Base-by-base conservation (phyloP, 1,139 yeast species). In the Yamadazyma friedrichii region DNA sequence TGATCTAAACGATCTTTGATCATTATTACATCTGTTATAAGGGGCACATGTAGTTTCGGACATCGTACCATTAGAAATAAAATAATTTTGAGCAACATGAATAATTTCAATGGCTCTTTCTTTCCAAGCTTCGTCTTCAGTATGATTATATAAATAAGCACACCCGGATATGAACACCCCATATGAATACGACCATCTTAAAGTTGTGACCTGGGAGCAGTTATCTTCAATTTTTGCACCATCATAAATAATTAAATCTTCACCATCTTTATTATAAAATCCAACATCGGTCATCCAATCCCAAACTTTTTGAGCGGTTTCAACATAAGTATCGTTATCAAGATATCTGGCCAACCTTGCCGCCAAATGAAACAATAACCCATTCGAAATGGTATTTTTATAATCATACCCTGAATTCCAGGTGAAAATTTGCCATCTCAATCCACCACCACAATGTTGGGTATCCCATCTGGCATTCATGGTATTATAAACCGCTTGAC, bases 361-460 rank as follows among this genome's bases (percentile, higher is more conserved):
- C 24, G 87, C 88, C 39, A 87, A 60, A 53, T 83, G 82, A 74
- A 87, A 87, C 45, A 87, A 65, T 53, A 87, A 82, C 3, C 88
- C 94, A 58, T 84, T 87, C 24, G 91, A 77, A 44, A 87, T 84
- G 24, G 89, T 71, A 61, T 87, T 87, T 59, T 87, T 87, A 65
- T 87, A 87, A 55, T 79, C 76, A 59, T 83, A 87, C 39, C 95
- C 95, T 4, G 82, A 65, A 57, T 82, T 82, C 82, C 85, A 80
- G 40, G 80, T 73, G 66, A 80, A 83, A 51, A 85, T 86, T 67
- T 87, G 95, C 95, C 95, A 87, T 62, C 95, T 74, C 44, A 87
- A 65, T 0, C 95, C 95, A 32, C 95, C 95, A 35, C 67, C 70
- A 62, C 95, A 87, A 46, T 67, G 61, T 2, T 51, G 58, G 9